Conservation (phyloP, 1,284 basidiomycete genomes). For the Cryptococcus sp. region DNA sequence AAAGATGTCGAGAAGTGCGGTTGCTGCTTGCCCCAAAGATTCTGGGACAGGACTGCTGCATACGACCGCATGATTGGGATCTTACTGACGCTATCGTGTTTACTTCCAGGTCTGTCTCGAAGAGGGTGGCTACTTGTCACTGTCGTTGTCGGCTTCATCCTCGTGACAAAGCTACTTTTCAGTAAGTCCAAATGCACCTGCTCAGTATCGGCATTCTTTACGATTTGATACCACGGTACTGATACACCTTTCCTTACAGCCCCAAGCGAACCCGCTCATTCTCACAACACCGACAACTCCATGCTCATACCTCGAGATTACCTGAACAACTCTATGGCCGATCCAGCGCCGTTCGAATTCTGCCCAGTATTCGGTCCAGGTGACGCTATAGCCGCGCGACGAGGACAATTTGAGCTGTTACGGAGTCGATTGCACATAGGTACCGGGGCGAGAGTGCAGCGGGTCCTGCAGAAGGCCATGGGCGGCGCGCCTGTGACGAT, state of each 20-base stretch:
- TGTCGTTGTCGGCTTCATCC: constrained; percentile 32
- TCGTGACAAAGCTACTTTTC: constrained; percentile 38
- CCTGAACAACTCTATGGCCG: constrained; percentile 55
- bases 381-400: constrained; percentile 73
- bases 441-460: constrained; percentile 78
- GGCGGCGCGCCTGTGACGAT: constrained; percentile 85
- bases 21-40: not conserved
- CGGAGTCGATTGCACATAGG: constrained; percentile 78
- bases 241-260: constrained; percentile 55
- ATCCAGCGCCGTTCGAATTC: constrained; percentile 79
- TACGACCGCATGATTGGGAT: too few species aligned
- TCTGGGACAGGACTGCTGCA: not conserved
- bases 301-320: constrained; percentile 55
- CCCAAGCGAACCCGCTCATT: constrained; percentile 62
- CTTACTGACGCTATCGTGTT: not conserved
- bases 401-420: constrained; percentile 73
- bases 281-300: constrained; percentile 39
- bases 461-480: constrained; percentile 79
- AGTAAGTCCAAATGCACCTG: constrained; percentile 30
- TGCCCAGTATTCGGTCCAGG: constrained; percentile 82
- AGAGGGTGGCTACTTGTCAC: constrained; percentile 39
- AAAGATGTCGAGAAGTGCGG: not conserved
- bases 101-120: constrained; percentile 34
- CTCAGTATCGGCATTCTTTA: not conserved
- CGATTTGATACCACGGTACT: constrained; percentile 6